Percentiles rank a stretch among this genome's conserved stretches.
phyloP scores from a whole-genome alignment of 1,139 yeast species.

The Meyerozyma smithsonii region DNA sequence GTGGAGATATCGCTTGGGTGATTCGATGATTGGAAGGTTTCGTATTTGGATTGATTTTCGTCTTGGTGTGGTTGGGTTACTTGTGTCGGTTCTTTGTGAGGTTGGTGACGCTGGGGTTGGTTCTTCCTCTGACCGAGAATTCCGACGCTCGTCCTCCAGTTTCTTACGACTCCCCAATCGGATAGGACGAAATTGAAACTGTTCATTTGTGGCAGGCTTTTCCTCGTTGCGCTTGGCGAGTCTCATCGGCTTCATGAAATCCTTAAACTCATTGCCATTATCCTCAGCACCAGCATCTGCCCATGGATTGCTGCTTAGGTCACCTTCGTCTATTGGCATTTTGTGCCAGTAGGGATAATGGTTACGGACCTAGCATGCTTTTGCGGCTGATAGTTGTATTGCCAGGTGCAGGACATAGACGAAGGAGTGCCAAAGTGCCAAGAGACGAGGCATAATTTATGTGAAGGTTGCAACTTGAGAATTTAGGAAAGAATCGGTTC shows the following conservation, averaged over 20 bases:
- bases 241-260: conserved; percentile 26
- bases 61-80: conserved; percentile 5
- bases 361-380: neutral
- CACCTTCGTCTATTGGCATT: neutral
- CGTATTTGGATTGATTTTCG: conserved; percentile 30
- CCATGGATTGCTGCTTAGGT: conserved; percentile 11
- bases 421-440: too few species aligned
- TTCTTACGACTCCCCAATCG: conserved; percentile 20
- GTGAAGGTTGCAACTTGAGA: too few species aligned
- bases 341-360: neutral
- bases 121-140: conserved; percentile 6
- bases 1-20: conserved; percentile 11
- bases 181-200: conserved; percentile 32
- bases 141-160: conserved; percentile 5
- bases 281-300: conserved; percentile 6
- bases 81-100: conserved; percentile 5
- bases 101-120: conserved; percentile 7
- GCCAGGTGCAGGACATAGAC: neutral
- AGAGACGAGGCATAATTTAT: too few species aligned
- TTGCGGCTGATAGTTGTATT: neutral
- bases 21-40: conserved; percentile 28
- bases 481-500: too few species aligned
- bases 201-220: conserved; percentile 15
- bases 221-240: conserved; percentile 26
- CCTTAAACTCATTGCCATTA: conserved; percentile 1